Base-by-base conservation (phyloP, 192 early-diverging fungal species). In the Thoreauomyces humboldtii region DNA sequence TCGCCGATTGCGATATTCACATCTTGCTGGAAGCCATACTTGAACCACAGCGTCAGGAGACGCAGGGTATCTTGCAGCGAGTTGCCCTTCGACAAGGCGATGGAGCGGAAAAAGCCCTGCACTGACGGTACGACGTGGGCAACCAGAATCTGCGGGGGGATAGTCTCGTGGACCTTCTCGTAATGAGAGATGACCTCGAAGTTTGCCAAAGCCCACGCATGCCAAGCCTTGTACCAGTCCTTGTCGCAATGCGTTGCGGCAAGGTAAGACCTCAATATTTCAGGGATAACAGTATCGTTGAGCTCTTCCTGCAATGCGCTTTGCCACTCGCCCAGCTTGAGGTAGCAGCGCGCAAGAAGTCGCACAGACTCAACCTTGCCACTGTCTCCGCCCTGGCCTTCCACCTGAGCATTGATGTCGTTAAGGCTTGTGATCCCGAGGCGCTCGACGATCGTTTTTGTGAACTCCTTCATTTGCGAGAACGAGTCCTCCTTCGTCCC, bases 211-310 rank as follows among this genome's bases (percentile, higher is more conserved):
- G 93, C 96, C 89, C 93, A 95, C 15, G 91, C 84, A 64, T 98
- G 96, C 94, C 95, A 98, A 17, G 93, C 95, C 59, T 84, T 97
- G 79, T 98, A 96, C 91, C 92, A 96, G 42, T 91, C 82, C 70
- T 81, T 80, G 71, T 96, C 93, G 77, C 91, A 86, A 34, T 90
- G 85, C 7, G 92, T 94, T 0, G 96, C 95, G 24, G 91, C 86
- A 0, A 82, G 73, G 67, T 91, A 93, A 4, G 91, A 92, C 51
- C 83, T 67, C 46, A 96, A 63, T 29, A 96, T 95, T 42, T 90
- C 89, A 0, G 84, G 84, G 45, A 86, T 77, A 24, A 74, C 71
- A 36, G 17, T 66, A 2, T 90, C 77, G 43, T 66, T 86, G 17
- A 87, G 62, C 41, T 89, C 88, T 42, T 86, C 83, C 53, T 74